Base-by-base conservation (phyloP, 345 rosid genomes). In the Aquilaria yunnanensis region DNA sequence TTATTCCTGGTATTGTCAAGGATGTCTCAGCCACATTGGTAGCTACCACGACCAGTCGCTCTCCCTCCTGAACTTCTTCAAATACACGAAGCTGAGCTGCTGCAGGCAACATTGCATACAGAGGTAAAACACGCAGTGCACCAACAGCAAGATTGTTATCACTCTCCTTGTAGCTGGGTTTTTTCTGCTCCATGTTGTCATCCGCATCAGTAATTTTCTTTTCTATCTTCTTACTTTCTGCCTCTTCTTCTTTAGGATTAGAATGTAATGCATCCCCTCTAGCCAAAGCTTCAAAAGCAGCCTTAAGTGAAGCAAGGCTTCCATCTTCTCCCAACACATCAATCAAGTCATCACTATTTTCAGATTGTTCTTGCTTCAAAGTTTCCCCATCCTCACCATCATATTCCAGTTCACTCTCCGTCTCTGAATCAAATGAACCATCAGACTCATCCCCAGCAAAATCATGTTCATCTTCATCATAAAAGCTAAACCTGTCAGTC, bases 1-100 rank as follows among this genome's bases (percentile, higher is more conserved):
- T 93, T 71, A 93, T 88, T 34, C 94, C 94, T 1, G 97, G 98
- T 64, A 90, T 93, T 3, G 98, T 92, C 55, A 92, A 75, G 47
- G 98, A 92, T 41, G 98, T 92, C 79, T 92, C 98, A 0, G 97
- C 97, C 60, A 89, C 98, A 81, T 92, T 92, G n/a, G 98, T 92
- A 4, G 98, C 91, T 65, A 89, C 80, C 52, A 92, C 88, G 65
- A 92, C 93, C 50, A 92, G 89, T 61, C 87, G 76, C 72, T 86
- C 91, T 61, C 84, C 97, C 80, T 89, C 88, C 69, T 85, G 81
- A 33, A 84, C 81, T 57, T 85, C 79, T 43, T 85, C 96, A 69
- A 89, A 92, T 56, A 92, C 87, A 60, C 66, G 80, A 29, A 92
- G 89, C 81, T 92, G 98, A 60, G 83, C 88, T 56, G 81, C 84